Base-by-base conservation (phyloP, 257 asterid species). In the Mitragyna speciosa region DNA sequence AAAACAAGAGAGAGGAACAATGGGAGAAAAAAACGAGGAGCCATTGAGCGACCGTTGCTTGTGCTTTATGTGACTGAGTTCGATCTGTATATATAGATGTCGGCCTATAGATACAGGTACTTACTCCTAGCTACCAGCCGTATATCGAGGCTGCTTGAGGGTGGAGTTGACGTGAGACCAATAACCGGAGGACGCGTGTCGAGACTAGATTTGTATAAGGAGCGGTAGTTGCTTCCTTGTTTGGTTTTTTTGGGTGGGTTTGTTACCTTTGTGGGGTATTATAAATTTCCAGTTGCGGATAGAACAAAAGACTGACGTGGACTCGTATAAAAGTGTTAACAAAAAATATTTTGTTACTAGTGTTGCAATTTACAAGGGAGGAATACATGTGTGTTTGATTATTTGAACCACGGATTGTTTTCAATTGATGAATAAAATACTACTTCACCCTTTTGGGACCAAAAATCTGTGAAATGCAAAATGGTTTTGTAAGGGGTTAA, bases 1-100 rank as follows among this genome's bases (percentile, higher is more conserved):
- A 84, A 14, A 64, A 89, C 64, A 61, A 85, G 49, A 31, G 76
- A 79, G 68, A 84, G 76, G 22, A 83, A 71, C 48, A 83, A 77
- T 43, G 81, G 48, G 51, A 83, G 56, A 59, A 74, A 76, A 39
- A 51, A 70, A 19, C 76, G 86, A 75, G 85, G 76, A 78, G 87
- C 85, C 91, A 91, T 89, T 48, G n/a, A n/a, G n/a, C n/a, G 59
- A 7, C 8, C 41, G 20, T 39, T 4, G 26, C 41, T 45, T 10
- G 33, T 16, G 22, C 56, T 56, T 61, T 12, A 24, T 12, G 26
- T 9, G n/a, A 17, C 10, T 2, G 54, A 9, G 16, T 17, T 17
- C 26, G 66, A 31, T 4, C 0, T 14, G 0, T 39, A 70, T 65
- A 79, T 58, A 76, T 47, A 47, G 17, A 12, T 26, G 5, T 59